Percentiles rank a stretch among this genome's conserved stretches.
Conservation (phyloP, 2,329 filamentous ascomycete species). For the Aspergillus jensenii region DNA sequence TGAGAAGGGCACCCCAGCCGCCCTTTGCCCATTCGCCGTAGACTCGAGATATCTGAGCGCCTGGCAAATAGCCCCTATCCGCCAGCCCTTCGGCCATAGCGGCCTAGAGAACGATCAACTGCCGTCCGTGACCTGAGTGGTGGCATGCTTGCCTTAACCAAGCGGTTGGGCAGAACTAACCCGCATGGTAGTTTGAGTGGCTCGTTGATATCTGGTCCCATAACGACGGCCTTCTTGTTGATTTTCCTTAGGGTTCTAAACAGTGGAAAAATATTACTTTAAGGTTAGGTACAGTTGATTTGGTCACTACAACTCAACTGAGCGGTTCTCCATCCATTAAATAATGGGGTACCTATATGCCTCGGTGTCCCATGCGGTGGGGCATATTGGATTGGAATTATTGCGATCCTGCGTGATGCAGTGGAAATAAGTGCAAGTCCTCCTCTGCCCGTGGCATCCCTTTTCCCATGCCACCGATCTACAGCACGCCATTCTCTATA, state of each 20-base stretch:
- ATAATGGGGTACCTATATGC: no score
- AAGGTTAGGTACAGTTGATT: no score
- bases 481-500: no score
- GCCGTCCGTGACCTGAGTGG: background rate
- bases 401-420: no score
- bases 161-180: constrained; percentile 6
- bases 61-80: background rate
- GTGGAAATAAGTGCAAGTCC: no score
- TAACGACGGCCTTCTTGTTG: background rate
- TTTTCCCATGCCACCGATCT: no score
- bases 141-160: constrained; percentile 1
- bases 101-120: background rate
- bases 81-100: background rate
- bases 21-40: background rate
- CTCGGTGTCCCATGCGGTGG: no score
- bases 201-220: background rate
- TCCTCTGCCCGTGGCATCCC: no score
- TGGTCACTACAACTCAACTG: no score
- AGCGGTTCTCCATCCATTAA: no score
- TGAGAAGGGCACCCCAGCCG: background rate
- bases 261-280: rapidly evolving
- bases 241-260: no score
- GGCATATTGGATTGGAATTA: no score
- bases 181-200: constrained; percentile 6
- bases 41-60: background rate